Base-by-base conservation (phyloP, 495 filamentous ascomycete genomes). In the Rostrohypoxylon terebratum region DNA sequence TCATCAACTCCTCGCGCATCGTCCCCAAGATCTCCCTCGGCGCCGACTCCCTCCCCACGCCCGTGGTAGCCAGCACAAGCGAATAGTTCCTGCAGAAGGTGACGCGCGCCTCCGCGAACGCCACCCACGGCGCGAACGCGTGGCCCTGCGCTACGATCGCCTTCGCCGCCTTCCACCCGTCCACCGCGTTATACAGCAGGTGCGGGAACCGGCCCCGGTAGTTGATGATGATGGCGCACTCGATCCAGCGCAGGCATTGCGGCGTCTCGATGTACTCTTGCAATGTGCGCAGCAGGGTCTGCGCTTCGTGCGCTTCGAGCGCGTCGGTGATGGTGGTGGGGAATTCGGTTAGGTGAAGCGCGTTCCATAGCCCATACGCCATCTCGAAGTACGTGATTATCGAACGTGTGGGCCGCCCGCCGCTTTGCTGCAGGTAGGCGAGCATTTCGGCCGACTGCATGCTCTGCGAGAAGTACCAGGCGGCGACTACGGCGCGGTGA, bases 191-290 rank as follows among this genome's bases (percentile, higher is more conserved):
- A 20, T 59, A 66, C 10, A 77, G 47, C 10, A 78, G 28, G 16
- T 77, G 68, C 1, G 48, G 45, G 38, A 67, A 78, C 16, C 45
- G 57, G 2, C 75, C 69, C 18, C 25, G 14, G 58, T 78, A 77
- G 55, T 78, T 76, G 33, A 76, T 76, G 1, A 78, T 72, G n/a
- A 78, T 72, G 11, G 60, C 76, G 10, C 40, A 47, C 45, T 77
- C 77, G 45, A 78, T 51, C 75, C 75, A 77, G 53, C 73, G 72
- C 23, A 78, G 33, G 45, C 77, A 77, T 1, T 54, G 59, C 36
- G 58, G 60, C 50, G 59, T 69, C 21, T 34, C 55, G 42, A 77
- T 74, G 59, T 64, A 68, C 0, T 68, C 42, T 1, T 51, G 42
- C 16, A 66, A 25, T 14, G 67, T 72, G 33, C 47, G 60, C 8